A percentile compares a stretch with the other conserved stretches of the same genome.
These are phyloP conservation scores for Aspergillus brunneoviolaceus DNA, from an alignment of 2,329 filamentous ascomycete genomes.

Conservation along the genomic window DNA sequence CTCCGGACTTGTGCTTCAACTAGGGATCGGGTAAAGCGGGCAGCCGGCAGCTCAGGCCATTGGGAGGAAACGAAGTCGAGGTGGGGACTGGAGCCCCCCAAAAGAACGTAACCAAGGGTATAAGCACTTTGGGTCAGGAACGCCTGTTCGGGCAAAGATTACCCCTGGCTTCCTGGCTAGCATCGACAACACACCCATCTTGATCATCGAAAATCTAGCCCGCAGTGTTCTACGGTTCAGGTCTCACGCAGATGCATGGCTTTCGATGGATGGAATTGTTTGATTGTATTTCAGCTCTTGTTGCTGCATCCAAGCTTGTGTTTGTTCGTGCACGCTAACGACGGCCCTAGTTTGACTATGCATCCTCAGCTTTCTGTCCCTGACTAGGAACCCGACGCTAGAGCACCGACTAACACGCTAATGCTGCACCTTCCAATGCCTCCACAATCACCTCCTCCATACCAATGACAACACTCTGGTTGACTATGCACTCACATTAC, in stretches of 20 bases:
- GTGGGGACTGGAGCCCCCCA: slow-evolving; percentile 10
- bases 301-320: neutral
- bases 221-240: neutral
- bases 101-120: slow-evolving; percentile 12
- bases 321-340: slow-evolving; percentile 1
- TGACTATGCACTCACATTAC: slow-evolving; percentile 1
- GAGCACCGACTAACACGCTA: neutral
- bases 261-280: neutral
- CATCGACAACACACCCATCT: neutral
- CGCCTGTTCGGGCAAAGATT: slow-evolving; percentile 19
- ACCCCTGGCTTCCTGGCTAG: neutral
- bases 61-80: neutral
- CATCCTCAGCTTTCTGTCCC: slow-evolving; percentile 7
- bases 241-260: neutral
- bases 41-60: slow-evolving; percentile 16
- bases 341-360: neutral
- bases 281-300: neutral
- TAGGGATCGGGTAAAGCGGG: slow-evolving; percentile 13
- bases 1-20: neutral
- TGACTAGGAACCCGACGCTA: slow-evolving; percentile 7
- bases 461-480: neutral
- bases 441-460: neutral
- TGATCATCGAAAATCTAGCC: neutral
- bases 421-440: neutral
- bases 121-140: slow-evolving; percentile 14